Evolutionary conservation across 257 asterid genomes (phyloP).

Genomic region (Forsythia viridissima): DNA sequence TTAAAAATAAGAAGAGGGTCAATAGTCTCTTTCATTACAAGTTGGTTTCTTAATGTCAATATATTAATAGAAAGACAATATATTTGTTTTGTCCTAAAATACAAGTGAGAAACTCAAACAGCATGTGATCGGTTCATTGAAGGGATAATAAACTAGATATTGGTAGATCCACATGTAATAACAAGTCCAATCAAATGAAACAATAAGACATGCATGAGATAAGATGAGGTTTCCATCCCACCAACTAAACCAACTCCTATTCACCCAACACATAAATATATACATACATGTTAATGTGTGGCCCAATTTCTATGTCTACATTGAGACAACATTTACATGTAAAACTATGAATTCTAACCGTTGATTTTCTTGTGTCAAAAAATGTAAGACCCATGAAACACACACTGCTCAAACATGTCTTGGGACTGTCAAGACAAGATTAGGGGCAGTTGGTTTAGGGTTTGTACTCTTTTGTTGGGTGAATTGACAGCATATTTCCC

Average conservation of each 20-base stretch:
- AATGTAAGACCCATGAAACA: constrained; percentile 44
- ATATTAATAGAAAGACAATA: too few relatives aligned
- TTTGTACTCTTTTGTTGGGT: constrained; percentile 38
- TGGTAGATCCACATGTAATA: neutral
- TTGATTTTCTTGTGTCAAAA: constrained; percentile 17
- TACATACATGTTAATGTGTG: neutral
- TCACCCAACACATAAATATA: neutral
- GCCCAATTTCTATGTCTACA: constrained; percentile 1
- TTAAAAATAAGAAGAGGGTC: too few relatives aligned
- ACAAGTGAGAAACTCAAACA: neutral
- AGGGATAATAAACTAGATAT: neutral
- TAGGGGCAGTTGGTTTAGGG: constrained; percentile 25
- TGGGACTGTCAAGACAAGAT: constrained; percentile 55
- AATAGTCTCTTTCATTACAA: too few relatives aligned
- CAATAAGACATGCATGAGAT: neutral
- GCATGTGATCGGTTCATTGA: neutral
- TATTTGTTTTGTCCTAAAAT: neutral
- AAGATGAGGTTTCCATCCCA: neutral
- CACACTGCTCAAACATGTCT: constrained; percentile 51
- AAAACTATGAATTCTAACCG: neutral
- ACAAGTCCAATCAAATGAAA: neutral
- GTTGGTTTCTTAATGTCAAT: too few relatives aligned
- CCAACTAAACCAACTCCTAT: constrained; percentile 1
- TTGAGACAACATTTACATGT: neutral
- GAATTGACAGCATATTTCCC: constrained; percentile 41